A percentile compares a stretch with the other conserved stretches of the same genome.
Evolutionary conservation across 345 rosid species (phyloP).

Genomic region (Crucihimalaya himalaica): DNA sequence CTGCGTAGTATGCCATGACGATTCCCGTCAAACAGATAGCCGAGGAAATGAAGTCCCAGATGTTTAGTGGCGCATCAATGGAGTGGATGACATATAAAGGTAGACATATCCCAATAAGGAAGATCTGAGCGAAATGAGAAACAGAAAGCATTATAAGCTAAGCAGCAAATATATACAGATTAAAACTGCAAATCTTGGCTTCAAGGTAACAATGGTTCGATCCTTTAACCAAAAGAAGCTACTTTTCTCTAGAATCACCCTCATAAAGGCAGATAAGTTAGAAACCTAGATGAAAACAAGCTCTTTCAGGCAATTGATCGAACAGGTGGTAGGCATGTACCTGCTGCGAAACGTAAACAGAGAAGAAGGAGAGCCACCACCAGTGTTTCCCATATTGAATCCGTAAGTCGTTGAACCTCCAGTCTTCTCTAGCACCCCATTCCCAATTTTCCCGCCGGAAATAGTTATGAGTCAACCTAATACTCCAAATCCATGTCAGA

Average conservation of each 20-base stretch:
- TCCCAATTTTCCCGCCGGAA: conserved; percentile 96
- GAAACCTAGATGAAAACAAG: neutral
- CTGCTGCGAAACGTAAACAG: conserved; percentile 90
- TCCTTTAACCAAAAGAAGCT: neutral
- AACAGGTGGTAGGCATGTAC: conserved; percentile 45
- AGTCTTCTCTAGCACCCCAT: conserved; percentile 96
- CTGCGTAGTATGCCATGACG: conserved; percentile 72
- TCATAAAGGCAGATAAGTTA: neutral
- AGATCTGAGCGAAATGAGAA: conserved; percentile 55
- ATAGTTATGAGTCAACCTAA: conserved; percentile 84
- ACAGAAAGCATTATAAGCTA: conserved; percentile 12
- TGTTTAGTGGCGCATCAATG: conserved; percentile 60
- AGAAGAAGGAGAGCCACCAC: conserved; percentile 96
- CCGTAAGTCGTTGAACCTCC: conserved; percentile 89
- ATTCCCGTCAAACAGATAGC: conserved; percentile 65
- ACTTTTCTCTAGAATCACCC: neutral
- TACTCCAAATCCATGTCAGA: conserved; percentile 80
- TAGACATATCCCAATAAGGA: conserved; percentile 76
- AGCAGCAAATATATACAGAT: neutral
- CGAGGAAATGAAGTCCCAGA: conserved; percentile 66
- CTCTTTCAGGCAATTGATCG: conserved; percentile 49
- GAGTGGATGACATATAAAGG: conserved; percentile 68
- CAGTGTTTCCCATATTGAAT: conserved; percentile 79
- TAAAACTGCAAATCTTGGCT: no score
- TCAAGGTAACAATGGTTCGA: neutral